phyloP scores from a whole-genome alignment of 1,284 basidiomycete species.

The Apiotrichum brassicae region DNA sequence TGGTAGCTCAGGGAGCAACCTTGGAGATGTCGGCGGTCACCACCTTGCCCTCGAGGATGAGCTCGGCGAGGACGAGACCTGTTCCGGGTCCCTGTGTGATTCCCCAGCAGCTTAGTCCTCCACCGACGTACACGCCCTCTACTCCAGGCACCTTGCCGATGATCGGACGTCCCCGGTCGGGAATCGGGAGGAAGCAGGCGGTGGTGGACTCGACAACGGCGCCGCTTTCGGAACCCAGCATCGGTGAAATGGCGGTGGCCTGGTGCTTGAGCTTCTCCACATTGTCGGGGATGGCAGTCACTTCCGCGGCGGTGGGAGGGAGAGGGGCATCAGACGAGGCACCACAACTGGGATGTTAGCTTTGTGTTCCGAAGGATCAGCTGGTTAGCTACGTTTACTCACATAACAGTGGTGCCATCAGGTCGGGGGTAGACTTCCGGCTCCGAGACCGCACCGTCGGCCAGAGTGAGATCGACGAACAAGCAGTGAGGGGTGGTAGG shows the following conservation, averaged over 20 bases:
- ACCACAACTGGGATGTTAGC: constrained; percentile 45
- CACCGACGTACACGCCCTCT: constrained; percentile 49
- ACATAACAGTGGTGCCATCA: constrained; percentile 47
- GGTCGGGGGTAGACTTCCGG: constrained; percentile 51
- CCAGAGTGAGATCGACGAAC: constrained; percentile 54
- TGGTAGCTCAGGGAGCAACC: constrained; percentile 46
- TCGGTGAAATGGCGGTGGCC: constrained; percentile 48
- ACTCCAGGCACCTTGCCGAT: constrained; percentile 48
- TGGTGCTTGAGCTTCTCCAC: constrained; percentile 49
- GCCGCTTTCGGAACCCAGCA: constrained; percentile 36
- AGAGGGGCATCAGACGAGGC: constrained; percentile 43
- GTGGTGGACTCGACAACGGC: constrained; percentile 48
- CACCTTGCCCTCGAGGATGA: constrained; percentile 51
- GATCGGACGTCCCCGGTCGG: constrained; percentile 50
- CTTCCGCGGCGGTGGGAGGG: constrained; percentile 44
- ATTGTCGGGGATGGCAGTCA: constrained; percentile 41
- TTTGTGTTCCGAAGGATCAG: too few species aligned
- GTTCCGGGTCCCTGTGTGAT: constrained; percentile 50
- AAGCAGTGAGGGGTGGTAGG: constrained; percentile 44
- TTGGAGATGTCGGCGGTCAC: constrained; percentile 51
- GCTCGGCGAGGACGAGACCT: constrained; percentile 51
- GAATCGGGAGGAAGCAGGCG: constrained; percentile 54
- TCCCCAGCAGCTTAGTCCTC: constrained; percentile 39
- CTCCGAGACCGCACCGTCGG: constrained; percentile 44
- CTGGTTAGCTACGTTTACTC: too few species aligned